These are phyloP conservation scores for Aspergillus nanangensis DNA, from an alignment of 495 filamentous ascomycete species.

Conservation along the genomic window DNA sequence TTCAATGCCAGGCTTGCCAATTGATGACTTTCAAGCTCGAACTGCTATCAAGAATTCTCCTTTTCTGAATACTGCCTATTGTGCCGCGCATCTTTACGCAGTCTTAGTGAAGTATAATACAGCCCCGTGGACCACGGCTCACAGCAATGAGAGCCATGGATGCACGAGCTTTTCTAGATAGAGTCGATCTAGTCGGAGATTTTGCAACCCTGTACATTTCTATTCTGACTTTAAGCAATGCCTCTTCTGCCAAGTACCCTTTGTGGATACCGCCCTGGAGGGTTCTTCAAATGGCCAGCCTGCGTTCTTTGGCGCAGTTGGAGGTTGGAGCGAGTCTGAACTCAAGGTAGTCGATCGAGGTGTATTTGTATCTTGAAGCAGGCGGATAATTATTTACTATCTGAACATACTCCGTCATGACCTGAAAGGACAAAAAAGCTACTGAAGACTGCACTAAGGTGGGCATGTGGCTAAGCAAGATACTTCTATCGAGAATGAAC, in stretches of 20 bases:
- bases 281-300: background rate
- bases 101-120: too few species aligned
- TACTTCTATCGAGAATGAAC: background rate
- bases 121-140: too few species aligned
- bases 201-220: background rate
- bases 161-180: too few species aligned
- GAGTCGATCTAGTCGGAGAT: too few species aligned
- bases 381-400: background rate
- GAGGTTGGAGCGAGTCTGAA: background rate
- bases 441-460: background rate
- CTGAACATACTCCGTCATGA: background rate
- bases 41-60: too few species aligned
- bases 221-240: background rate
- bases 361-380: background rate
- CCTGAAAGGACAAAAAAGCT: background rate
- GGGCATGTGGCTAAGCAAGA: background rate
- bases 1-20: too few species aligned
- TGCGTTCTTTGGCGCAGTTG: background rate
- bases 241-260: background rate
- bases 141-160: too few species aligned
- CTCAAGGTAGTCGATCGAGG: background rate
- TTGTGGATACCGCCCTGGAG: background rate
- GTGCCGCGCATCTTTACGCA: too few species aligned
- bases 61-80: too few species aligned
- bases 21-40: too few species aligned